Base-by-base conservation (phyloP, 2,329 filamentous ascomycete genomes). In the Clonostachys solani region DNA sequence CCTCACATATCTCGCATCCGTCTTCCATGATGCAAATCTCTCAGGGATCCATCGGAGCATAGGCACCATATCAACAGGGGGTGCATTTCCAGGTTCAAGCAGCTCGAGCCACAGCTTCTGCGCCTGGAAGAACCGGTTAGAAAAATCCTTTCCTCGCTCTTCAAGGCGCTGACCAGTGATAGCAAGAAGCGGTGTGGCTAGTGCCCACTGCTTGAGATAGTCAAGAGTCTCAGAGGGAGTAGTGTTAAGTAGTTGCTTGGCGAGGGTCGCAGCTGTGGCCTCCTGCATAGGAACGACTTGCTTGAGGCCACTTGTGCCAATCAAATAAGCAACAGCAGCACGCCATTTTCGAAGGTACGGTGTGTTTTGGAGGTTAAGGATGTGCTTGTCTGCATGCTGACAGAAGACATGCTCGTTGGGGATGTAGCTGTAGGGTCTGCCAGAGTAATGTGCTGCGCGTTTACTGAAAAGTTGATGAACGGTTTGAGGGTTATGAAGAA, bases 401-500 rank as follows among this genome's bases (percentile, higher is more conserved):
- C 15, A n/a, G 19, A 56, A 52, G 4, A 60, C 47, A 17, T 58
- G 57, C 19, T 62, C 55, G 16, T 50, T 34, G 19, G 48, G 34
- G 47, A 60, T 48, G 40, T 56, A 46, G 45, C 52, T 51, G 43
- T 52, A 45, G 4, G 65, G 58, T 4, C 66, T 55, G 8, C 63
- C 64, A 40, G 65, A 66, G 50, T 68, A 69, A 33, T 63, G 59
- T 17, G 44, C 51, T 4, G 60, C 57, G 35, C 60, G 62, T 47
- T 61, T 65, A 18, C 64, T 65, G n/a, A 69, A 56, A 12, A 71
- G 53, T 16, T 70, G 63, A 33, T 59, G 56, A 5, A 61, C 62
- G 13, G 60, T 54, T 17, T 60, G 50, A 1, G 56, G 56, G 17
- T 53, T 61, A 33, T 58, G 58, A 2, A 67, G 55, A 17, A 66